Evolutionary conservation across 2,329 filamentous ascomycete species (phyloP), one percentile per base, ranked within the genome.

Genomic region (Grosmannia serpens): DNA sequence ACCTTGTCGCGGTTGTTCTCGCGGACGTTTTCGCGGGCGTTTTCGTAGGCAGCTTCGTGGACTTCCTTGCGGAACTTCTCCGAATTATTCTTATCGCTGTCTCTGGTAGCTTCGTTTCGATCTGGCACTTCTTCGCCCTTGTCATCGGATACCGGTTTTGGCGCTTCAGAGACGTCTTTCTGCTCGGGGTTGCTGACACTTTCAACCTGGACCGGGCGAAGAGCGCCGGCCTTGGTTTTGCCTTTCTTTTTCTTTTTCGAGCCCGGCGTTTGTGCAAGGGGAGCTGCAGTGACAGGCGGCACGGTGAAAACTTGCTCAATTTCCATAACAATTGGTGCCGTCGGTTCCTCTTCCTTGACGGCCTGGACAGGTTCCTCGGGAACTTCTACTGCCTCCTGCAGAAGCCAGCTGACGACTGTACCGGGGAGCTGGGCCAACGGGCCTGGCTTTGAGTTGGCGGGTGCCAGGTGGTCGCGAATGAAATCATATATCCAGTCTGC

Each of bases 401-500:
- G 11, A 11, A 58, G 57, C 46, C 44, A 58, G 52, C 44, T 22
- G 20, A 58, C 57, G 9, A 52, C 9, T 11, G 29, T 47, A 29
- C 27, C 24, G 4, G 55, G 47, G 8, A 57, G 47, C 22, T 35
- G 24, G 33, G 3, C 24, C 17, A 44, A 29, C 5, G 33, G 9
- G 20, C 24, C 10, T 7, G 15, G 24, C 17, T 41, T 4, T 3
- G 22, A 17, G 22, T 52, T 33, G 17, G 24, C 3, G 15, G 44
- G n/a, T 3, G 35, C 13, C 5, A 52, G 10, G 10, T 15, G 46
- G 5, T 22, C 26, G 4, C 31, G 44, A n/a, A 58, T 49, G 20
- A 17, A 51, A 20, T 51, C 46, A 8, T 52, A 55, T 13, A 58
- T 51, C 52, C 52, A 55, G 33, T 55, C 57, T 7, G 57, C 57